phyloP scores from a whole-genome alignment of 306 rosid genomes.

The Clitoria ternatea region DNA sequence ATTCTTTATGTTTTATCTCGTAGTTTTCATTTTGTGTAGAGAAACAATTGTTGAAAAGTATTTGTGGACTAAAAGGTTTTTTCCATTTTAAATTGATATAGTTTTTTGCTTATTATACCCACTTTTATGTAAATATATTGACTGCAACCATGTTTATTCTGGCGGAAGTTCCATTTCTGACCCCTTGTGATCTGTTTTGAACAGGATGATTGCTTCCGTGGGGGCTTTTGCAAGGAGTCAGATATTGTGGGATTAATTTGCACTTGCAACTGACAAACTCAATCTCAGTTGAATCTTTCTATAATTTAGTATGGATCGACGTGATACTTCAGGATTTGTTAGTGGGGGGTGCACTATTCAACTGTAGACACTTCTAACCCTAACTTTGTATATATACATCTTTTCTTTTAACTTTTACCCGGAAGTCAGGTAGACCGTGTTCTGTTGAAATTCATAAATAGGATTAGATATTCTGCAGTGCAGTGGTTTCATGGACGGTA shows the following conservation, averaged over 20 bases:
- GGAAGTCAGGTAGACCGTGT: slow-evolving; percentile 54
- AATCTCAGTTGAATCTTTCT: slow-evolving; percentile 28
- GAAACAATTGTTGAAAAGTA: background rate
- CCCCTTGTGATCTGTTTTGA: slow-evolving; percentile 17
- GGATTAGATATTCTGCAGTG: slow-evolving; percentile 22
- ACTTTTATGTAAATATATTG: background rate
- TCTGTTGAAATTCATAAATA: slow-evolving; percentile 36
- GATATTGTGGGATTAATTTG: slow-evolving; percentile 35
- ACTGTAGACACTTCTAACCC: slow-evolving; percentile 48
- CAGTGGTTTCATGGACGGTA: slow-evolving; percentile 55
- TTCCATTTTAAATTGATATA: background rate
- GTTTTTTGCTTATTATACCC: background rate
- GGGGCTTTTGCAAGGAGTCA: slow-evolving; percentile 34
- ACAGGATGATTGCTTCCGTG: slow-evolving; percentile 56
- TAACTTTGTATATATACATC: slow-evolving; percentile 46
- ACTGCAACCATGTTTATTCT: background rate
- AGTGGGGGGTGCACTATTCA: slow-evolving; percentile 77
- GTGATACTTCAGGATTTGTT: slow-evolving; percentile 97
- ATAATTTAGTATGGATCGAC: slow-evolving; percentile 73
- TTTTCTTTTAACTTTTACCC: slow-evolving; percentile 34
- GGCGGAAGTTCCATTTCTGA: slow-evolving; percentile 23
- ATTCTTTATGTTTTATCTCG: slow-evolving; percentile 5
- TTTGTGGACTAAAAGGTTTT: background rate
- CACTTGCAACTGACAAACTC: slow-evolving; percentile 39
- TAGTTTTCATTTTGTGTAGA: background rate